phyloP scores from a whole-genome alignment of 495 filamentous ascomycete species.

The Bacidia rubella region DNA sequence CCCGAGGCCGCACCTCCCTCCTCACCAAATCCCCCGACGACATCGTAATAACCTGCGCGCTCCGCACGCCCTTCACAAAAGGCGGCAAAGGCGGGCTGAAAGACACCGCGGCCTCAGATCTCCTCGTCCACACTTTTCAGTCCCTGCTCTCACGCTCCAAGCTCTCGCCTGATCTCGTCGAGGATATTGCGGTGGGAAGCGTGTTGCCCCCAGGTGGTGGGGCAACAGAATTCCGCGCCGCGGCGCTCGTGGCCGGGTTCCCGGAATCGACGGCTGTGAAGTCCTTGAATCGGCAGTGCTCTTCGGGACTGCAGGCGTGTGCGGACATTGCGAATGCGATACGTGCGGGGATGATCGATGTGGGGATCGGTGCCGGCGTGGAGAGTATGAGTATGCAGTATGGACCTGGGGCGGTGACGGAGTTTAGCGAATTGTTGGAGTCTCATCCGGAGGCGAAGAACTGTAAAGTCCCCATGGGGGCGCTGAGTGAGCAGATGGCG shows the following conservation, averaged over 20 bases:
- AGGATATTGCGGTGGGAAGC: slow-evolving; percentile 85
- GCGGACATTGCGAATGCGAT: slow-evolving; percentile 91
- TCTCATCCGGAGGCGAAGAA: slow-evolving; percentile 70
- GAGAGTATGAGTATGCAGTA: slow-evolving; percentile 83
- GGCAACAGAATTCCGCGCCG: slow-evolving; percentile 92
- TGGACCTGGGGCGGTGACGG: slow-evolving; percentile 73
- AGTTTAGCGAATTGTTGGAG: slow-evolving; percentile 89
- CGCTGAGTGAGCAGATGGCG: slow-evolving; percentile 90
- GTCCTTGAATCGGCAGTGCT: slow-evolving; percentile 84
- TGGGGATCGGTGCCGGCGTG: slow-evolving; percentile 91
- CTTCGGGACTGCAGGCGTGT: slow-evolving; percentile 74
- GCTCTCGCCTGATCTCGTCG: slow-evolving; percentile 71
- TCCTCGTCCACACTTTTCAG: slow-evolving; percentile 73
- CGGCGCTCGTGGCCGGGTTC: slow-evolving; percentile 82
- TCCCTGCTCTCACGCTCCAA: slow-evolving; percentile 68
- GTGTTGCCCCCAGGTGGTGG: slow-evolving; percentile 89
- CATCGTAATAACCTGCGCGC: slow-evolving; percentile 83
- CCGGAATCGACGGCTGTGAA: slow-evolving; percentile 71
- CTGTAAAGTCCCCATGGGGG: slow-evolving; percentile 97
- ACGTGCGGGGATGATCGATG: slow-evolving; percentile 77
- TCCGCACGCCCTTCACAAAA: slow-evolving; percentile 84
- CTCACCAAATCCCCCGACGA: slow-evolving; percentile 55
- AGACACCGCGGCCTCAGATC: slow-evolving; percentile 74
- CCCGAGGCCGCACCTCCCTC: slow-evolving; percentile 36
- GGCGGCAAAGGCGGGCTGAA: slow-evolving; percentile 91